phyloP scores from a whole-genome alignment of 1,284 basidiomycete species.

The Tetrapyrgos nigripes region DNA sequence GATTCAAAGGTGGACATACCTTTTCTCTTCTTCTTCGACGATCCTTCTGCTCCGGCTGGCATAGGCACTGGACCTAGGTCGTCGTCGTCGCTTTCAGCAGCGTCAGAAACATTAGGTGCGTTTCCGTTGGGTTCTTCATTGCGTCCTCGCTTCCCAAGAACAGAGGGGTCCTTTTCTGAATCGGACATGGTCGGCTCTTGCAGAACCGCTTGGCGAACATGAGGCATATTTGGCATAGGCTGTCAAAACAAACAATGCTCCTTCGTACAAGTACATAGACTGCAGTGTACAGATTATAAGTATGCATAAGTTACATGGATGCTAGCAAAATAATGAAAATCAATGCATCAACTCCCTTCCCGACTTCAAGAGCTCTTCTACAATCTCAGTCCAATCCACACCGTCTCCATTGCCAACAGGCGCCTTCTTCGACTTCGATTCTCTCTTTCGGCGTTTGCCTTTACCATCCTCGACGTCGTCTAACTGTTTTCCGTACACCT shows the following conservation, averaged over 20 bases:
- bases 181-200: conserved; percentile 39
- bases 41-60: conserved; percentile 50
- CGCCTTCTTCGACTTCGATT: conserved; percentile 15
- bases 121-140: conserved; percentile 31
- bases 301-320: conserved; percentile 1
- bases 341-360: conserved; percentile 14
- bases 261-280: neutral
- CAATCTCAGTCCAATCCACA: conserved; percentile 45
- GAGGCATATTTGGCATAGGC: neutral
- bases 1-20: conserved; percentile 46
- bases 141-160: conserved; percentile 72
- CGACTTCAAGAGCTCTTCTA: conserved; percentile 30
- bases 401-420: conserved; percentile 42
- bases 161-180: conserved; percentile 41
- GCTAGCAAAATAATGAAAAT: neutral
- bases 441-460: conserved; percentile 6
- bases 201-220: neutral
- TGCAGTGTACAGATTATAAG: neutral
- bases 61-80: conserved; percentile 82
- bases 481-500: conserved; percentile 47
- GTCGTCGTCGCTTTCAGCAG: conserved; percentile 62
- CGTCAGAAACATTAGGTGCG: conserved; percentile 29
- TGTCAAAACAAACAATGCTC: neutral
- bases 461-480: conserved; percentile 39
- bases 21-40: conserved; percentile 75